Percentiles rank a stretch among this genome's conserved stretches.
Evolutionary conservation across 371 early-diverging fungal genomes (phyloP).

Genomic region (Mortierella sp.): DNA sequence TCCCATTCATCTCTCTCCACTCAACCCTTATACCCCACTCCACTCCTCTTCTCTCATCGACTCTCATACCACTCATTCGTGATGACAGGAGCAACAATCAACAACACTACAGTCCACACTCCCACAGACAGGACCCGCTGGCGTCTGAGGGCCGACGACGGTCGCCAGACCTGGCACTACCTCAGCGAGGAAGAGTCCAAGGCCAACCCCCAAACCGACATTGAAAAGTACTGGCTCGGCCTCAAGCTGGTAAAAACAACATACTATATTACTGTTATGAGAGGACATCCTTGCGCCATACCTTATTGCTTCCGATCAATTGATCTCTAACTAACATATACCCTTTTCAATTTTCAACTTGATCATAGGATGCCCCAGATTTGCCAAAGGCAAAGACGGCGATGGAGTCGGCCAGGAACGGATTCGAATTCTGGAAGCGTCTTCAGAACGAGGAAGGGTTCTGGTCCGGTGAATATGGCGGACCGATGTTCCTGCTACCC

Average conservation of each 20-base stretch:
- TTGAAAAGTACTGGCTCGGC: constrained; percentile 94
- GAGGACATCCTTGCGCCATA: neutral
- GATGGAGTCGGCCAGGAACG: constrained; percentile 87
- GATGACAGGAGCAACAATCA: constrained; percentile 32
- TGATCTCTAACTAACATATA: neutral
- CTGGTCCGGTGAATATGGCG: constrained; percentile 98
- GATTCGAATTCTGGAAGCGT: constrained; percentile 86
- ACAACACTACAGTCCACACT: constrained; percentile 12
- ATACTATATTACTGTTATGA: neutral
- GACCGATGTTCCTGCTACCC: constrained; percentile 96
- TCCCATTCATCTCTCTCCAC: no score
- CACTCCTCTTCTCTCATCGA: neutral
- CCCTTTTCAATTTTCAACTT: neutral
- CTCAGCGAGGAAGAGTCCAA: constrained; percentile 75
- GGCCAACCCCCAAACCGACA: constrained; percentile 78
- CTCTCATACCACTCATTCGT: neutral
- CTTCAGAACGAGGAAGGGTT: constrained; percentile 97
- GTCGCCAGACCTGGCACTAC: constrained; percentile 96
- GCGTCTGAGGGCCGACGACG: constrained; percentile 83
- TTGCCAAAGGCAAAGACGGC: constrained; percentile 73
- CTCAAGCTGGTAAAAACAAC: constrained; percentile 69
- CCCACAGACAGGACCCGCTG: constrained; percentile 82
- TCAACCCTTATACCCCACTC: neutral
- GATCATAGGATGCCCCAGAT: constrained; percentile 62
- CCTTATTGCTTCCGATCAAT: neutral